Evolutionary conservation across 768 basidiomycete species (phyloP).

Genomic region (Auriscalpium vulgare): DNA sequence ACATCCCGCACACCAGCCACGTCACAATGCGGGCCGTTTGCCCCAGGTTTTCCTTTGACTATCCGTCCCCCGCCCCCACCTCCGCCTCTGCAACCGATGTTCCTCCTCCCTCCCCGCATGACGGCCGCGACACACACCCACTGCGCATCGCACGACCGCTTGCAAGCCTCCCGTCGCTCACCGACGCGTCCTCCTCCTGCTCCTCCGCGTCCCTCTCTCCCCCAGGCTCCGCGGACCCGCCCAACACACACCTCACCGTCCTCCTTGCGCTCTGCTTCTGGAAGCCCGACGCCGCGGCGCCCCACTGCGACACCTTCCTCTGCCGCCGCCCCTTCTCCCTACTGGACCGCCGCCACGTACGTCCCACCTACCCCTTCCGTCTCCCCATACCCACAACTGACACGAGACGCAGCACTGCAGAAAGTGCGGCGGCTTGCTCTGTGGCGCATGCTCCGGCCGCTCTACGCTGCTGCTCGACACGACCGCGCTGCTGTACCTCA

Average conservation of each 20-base stretch:
- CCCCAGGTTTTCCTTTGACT: too few relatives aligned
- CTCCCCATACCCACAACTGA: constrained; percentile 44
- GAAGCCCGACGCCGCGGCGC: constrained; percentile 66
- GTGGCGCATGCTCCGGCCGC: constrained; percentile 50
- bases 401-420: constrained; percentile 84
- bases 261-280: constrained; percentile 61
- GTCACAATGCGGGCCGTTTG: too few relatives aligned
- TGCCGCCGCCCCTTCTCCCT: constrained; percentile 60
- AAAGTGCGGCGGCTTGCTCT: constrained; percentile 78
- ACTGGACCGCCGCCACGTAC: constrained; percentile 67
- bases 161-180: constrained; percentile 8
- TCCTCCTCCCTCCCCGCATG: too few relatives aligned
- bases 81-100: too few relatives aligned
- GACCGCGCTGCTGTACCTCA: constrained; percentile 56
- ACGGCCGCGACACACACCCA: too few relatives aligned
- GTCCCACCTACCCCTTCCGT: constrained; percentile 35
- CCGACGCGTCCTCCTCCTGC: constrained; percentile 18
- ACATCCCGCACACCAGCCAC: too few relatives aligned
- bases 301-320: constrained; percentile 65
- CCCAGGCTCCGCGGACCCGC: constrained; percentile 5
- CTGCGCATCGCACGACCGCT: neutral
- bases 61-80: too few relatives aligned
- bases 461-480: constrained; percentile 63
- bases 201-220: constrained; percentile 15
- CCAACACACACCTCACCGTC: constrained; percentile 73